Evolutionary conservation across 2,329 filamentous ascomycete genomes (phyloP).

Genomic region (Fusarium sp.): DNA sequence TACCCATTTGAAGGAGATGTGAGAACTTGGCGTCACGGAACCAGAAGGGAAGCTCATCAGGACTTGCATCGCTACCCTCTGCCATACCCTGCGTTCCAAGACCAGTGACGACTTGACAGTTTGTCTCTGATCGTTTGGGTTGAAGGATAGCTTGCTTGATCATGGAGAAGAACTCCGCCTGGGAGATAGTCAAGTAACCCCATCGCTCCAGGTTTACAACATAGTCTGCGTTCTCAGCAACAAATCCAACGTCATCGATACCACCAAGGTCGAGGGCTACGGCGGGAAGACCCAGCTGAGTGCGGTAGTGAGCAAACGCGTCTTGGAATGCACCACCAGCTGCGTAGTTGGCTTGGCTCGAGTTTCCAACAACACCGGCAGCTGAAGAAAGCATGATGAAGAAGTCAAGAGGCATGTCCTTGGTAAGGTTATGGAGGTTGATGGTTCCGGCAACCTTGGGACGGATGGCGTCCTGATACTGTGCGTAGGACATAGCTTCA

Average conservation of each 20-base stretch:
- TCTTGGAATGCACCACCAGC: slow-evolving; percentile 5
- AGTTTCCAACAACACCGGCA: background rate
- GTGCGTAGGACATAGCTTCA: background rate
- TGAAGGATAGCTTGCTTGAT: slow-evolving; percentile 2
- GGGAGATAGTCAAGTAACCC: slow-evolving; percentile 6
- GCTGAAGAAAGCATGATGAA: slow-evolving; percentile 10
- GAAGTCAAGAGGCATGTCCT: slow-evolving; percentile 1
- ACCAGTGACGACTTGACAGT: background rate
- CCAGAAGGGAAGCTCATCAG: slow-evolving; percentile 6
- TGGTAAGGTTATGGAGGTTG: background rate
- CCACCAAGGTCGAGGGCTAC: slow-evolving; percentile 1
- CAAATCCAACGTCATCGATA: background rate
- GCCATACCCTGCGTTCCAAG: background rate
- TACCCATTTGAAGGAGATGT: slow-evolving; percentile 7
- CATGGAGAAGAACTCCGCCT: slow-evolving; percentile 4
- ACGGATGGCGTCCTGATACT: background rate
- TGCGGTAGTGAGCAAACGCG: slow-evolving; percentile 2
- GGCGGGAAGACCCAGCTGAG: background rate
- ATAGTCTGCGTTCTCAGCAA: background rate
- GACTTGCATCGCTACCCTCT: slow-evolving; percentile 1
- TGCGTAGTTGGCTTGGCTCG: slow-evolving; percentile 2
- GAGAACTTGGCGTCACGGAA: slow-evolving; percentile 10
- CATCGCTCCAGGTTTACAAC: slow-evolving; percentile 4
- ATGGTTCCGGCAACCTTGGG: slow-evolving; percentile 3
- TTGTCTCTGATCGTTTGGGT: background rate